Conservation (phyloP, 495 filamentous ascomycete species). For the Daldinia concentrica region DNA sequence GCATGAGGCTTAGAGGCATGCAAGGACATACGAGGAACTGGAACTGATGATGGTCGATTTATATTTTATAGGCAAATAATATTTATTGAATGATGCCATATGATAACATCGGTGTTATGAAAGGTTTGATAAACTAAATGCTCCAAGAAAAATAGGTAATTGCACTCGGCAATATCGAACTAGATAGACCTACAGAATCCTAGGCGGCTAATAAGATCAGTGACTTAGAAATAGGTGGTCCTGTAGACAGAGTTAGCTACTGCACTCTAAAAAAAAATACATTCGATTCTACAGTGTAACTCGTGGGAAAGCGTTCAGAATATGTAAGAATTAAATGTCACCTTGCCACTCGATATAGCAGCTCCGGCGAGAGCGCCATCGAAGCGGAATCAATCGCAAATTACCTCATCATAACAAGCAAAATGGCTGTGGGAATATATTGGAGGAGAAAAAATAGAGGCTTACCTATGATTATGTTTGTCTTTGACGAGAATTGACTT, state of each 20-base stretch:
- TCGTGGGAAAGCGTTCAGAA: slow-evolving; percentile 68
- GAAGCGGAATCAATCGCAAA: slow-evolving; percentile 92
- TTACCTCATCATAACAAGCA: slow-evolving; percentile 85
- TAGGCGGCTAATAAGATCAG: not conserved
- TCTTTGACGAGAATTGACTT: not conserved
- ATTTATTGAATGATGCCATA: not conserved
- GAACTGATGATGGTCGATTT: not conserved
- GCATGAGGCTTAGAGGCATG: not conserved
- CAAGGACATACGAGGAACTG: not conserved
- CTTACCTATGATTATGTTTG: not conserved
- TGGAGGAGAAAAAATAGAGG: not conserved
- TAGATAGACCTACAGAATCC: not conserved
- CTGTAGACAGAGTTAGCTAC: slow-evolving; percentile 21
- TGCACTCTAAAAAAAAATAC: not conserved
- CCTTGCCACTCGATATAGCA: slow-evolving; percentile 72
- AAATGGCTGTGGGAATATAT: slow-evolving; percentile 14
- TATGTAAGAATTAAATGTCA: slow-evolving; percentile 99
- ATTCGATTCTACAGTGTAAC: not conserved
- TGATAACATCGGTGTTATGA: not conserved
- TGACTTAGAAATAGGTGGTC: not conserved
- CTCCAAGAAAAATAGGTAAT: not conserved
- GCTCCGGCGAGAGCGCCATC: slow-evolving; percentile 88
- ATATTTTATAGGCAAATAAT: not conserved
- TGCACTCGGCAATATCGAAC: not conserved
- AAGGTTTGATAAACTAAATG: not conserved